phyloP scores from a whole-genome alignment of 176 grass and related monocot genomes.

The Carex scoparia region DNA sequence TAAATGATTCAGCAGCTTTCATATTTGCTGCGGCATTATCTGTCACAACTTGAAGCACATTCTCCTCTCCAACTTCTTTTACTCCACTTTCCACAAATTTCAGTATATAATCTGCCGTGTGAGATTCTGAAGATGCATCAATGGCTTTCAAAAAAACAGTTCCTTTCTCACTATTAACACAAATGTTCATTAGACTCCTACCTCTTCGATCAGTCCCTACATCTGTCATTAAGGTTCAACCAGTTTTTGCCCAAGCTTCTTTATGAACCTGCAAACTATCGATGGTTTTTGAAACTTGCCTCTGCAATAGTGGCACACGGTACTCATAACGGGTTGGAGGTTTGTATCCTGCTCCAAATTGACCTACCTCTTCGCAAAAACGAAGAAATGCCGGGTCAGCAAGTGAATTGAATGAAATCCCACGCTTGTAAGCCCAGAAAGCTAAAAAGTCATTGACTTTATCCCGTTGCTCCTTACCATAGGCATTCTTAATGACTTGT shows the following conservation, averaged over 20 bases:
- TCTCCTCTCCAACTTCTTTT: background rate
- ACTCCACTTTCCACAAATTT: background rate
- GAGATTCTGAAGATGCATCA: background rate
- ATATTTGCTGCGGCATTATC: background rate
- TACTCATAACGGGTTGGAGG: background rate
- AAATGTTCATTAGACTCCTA: conserved; percentile 2
- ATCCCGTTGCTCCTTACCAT: too few species aligned
- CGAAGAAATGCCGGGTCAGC: background rate
- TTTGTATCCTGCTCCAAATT: background rate
- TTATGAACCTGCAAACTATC: background rate
- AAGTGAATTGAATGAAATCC: too few species aligned
- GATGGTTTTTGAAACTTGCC: background rate
- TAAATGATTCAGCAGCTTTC: background rate
- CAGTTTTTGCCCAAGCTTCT: background rate
- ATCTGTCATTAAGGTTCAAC: conserved; percentile 21
- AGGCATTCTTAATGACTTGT: too few species aligned
- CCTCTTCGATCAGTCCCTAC: conserved; percentile 14
- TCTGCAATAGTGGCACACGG: background rate
- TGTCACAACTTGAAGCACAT: background rate
- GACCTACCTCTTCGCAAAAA: background rate
- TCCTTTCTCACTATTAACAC: background rate
- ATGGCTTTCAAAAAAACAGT: background rate
- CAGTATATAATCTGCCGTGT: background rate
- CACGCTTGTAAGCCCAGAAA: too few species aligned
- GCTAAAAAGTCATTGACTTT: too few species aligned